Evolutionary conservation across 805 yeast genomes (phyloP).

Genomic region (Scheffersomyces coipomensis): DNA sequence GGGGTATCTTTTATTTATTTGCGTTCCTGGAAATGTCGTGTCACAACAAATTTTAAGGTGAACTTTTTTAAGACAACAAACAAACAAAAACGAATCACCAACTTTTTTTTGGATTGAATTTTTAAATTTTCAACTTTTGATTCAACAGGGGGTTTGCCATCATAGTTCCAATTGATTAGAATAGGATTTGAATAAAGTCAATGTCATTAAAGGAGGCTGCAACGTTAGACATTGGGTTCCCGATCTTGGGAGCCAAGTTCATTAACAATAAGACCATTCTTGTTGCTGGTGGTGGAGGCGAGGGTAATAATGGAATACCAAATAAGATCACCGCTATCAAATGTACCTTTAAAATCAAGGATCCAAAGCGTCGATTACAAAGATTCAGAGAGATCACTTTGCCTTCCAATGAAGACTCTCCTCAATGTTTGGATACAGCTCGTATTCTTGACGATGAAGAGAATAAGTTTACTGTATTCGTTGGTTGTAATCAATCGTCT

Average conservation of each 20-base stretch:
- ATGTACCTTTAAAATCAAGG: slow-evolving; percentile 50
- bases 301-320: slow-evolving; percentile 84
- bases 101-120: no score
- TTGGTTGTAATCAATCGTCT: slow-evolving; percentile 75
- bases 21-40: no score
- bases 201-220: slow-evolving; percentile 37
- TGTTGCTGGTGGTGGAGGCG: slow-evolving; percentile 95
- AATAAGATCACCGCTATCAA: slow-evolving; percentile 73
- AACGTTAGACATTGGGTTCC: slow-evolving; percentile 57
- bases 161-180: no score
- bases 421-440: slow-evolving; percentile 69
- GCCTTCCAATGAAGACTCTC: slow-evolving; percentile 76
- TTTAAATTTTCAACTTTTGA: no score
- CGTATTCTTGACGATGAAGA: slow-evolving; percentile 22
- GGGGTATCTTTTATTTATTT: no score
- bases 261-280: slow-evolving; percentile 57
- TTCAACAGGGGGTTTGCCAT: no score
- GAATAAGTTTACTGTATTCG: slow-evolving; percentile 48
- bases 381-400: slow-evolving; percentile 61
- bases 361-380: slow-evolving; percentile 45
- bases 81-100: no score
- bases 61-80: no score
- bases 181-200: background rate
- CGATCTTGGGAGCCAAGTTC: slow-evolving; percentile 78
- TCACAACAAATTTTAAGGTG: background rate